These are phyloP conservation scores for Tylopilus felleus DNA, from an alignment of 768 basidiomycete genomes.

Conservation along the genomic window DNA sequence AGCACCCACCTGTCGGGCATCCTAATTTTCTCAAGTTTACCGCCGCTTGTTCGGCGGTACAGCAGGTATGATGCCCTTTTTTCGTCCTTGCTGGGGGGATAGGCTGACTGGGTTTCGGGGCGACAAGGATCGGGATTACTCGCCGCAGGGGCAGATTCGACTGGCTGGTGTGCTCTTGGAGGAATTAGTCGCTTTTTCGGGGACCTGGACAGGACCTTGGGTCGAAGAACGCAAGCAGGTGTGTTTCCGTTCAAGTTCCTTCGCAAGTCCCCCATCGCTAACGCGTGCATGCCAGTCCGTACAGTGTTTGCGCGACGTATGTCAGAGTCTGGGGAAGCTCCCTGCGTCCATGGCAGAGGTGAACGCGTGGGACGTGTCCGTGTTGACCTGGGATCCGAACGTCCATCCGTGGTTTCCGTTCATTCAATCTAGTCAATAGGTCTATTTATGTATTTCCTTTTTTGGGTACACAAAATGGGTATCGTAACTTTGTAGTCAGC, in stretches of 20 bases:
- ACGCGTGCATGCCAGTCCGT: conserved; percentile 37
- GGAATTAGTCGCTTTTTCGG: conserved; percentile 25
- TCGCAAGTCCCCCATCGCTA: background rate
- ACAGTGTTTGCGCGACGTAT: conserved; percentile 34
- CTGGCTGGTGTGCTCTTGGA: conserved; percentile 44
- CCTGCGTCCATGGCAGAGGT: conserved; percentile 35
- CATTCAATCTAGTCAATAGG: conserved; percentile 4
- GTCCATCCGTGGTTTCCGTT: conserved; percentile 54
- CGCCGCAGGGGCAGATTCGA: conserved; percentile 40
- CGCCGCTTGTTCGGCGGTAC: conserved; percentile 35
- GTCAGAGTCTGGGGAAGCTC: conserved; percentile 36
- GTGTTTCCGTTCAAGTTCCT: background rate
- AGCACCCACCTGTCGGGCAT: conserved; percentile 44
- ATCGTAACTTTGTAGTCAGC: too few species aligned
- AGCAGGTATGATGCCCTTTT: conserved; percentile 34
- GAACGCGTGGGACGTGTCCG: conserved; percentile 37
- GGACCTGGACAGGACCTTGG: conserved; percentile 48
- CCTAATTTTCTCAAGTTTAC: conserved; percentile 56
- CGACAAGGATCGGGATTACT: conserved; percentile 36
- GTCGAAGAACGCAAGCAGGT: conserved; percentile 47
- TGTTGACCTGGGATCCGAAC: conserved; percentile 46
- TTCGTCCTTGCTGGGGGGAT: background rate
- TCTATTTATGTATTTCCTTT: background rate
- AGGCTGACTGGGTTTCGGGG: background rate
- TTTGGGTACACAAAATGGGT: too few species aligned